Conservation (phyloP, 2,329 filamentous ascomycete species). For the Scedosporium aurantiacum region DNA sequence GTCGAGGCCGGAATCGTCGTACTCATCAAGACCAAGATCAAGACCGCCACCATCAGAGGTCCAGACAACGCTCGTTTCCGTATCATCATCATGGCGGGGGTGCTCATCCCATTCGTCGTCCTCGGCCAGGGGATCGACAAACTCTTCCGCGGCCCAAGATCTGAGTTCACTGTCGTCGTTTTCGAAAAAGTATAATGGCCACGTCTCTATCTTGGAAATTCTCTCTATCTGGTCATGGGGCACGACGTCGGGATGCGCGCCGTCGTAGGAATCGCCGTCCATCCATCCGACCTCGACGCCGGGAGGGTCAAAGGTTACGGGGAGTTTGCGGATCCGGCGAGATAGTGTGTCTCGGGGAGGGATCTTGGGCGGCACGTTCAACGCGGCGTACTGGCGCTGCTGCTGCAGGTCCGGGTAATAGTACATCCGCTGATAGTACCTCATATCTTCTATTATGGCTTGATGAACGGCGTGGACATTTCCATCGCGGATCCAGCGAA, state of each 20-base stretch:
- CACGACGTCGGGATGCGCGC: neutral
- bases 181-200: neutral
- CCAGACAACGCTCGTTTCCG: neutral
- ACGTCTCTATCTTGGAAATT: neutral
- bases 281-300: neutral
- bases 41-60: neutral
- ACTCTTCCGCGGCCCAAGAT: neutral
- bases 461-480: neutral
- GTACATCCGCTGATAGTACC: neutral
- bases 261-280: neutral
- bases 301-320: neutral
- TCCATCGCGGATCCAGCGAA: neutral
- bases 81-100: neutral
- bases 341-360: neutral
- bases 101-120: neutral
- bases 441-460: neutral
- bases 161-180: neutral
- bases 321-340: neutral
- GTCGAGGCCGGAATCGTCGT: neutral
- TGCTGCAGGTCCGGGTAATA: neutral
- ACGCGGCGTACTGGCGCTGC: neutral
- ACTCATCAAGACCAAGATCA: neutral
- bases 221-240: neutral
- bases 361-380: neutral
- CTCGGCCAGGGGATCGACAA: neutral